phyloP scores from a whole-genome alignment of 768 basidiomycete species.

The Russula lepida region DNA sequence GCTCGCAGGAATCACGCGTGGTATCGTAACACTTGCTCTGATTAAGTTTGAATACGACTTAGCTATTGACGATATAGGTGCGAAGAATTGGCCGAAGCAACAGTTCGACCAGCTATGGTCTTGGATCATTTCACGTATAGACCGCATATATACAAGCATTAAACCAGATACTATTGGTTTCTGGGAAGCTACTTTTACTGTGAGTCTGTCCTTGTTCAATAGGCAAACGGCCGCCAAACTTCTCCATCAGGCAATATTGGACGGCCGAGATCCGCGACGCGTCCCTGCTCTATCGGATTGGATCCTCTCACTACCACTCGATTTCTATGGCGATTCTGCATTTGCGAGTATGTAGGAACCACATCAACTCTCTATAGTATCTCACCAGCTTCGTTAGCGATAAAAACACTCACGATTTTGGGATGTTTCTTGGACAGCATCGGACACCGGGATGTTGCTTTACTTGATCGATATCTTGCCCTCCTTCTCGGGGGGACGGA shows the following conservation, averaged over 20 bases:
- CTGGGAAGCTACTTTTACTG: constrained; percentile 63
- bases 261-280: constrained; percentile 73
- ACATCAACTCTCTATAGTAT: constrained; percentile 4
- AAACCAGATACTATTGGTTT: constrained; percentile 77
- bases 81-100: constrained; percentile 72
- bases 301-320: constrained; percentile 65
- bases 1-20: constrained; percentile 65
- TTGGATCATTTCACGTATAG: constrained; percentile 59
- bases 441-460: constrained; percentile 56
- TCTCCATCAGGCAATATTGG: constrained; percentile 32
- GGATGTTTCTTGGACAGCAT: constrained; percentile 58
- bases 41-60: background rate
- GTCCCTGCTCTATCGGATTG: constrained; percentile 65
- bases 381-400: constrained; percentile 42
- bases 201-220: constrained; percentile 25
- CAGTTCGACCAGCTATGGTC: constrained; percentile 52
- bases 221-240: background rate
- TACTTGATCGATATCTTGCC: constrained; percentile 60
- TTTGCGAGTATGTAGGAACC: constrained; percentile 58
- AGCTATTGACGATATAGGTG: constrained; percentile 37
- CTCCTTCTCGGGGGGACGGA: constrained; percentile 68
- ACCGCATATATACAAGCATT: constrained; percentile 60
- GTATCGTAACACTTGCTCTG: constrained; percentile 31
- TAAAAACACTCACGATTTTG: constrained; percentile 61
- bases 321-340: constrained; percentile 79